Evolutionary conservation across 2,329 filamentous ascomycete genomes (phyloP), one percentile per base, ranked within the genome.

Genomic region (Verticillium tricorpus): DNA sequence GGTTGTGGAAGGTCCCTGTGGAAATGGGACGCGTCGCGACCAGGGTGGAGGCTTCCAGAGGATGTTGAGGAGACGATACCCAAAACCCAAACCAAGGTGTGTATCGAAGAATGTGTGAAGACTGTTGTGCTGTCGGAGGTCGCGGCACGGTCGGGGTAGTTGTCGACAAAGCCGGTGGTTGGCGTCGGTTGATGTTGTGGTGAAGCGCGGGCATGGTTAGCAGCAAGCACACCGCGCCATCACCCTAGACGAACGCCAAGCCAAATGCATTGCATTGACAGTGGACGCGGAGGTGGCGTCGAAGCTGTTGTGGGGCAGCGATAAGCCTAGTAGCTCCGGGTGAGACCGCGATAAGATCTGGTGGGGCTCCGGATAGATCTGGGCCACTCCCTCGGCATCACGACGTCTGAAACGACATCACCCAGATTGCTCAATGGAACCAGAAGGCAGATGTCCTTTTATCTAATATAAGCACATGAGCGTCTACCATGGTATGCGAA

Each of bases 141-240:
- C n/a, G 34, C 34, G 5, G 19, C 7, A 22, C 45, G 45, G 12
- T 19, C 45, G 19, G 45, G 22, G 19, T 12, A 28, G 45, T 52
- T 19, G 45, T 25, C n/a, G 45, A 8, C 45, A 22, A 22, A n/a
- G 55, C 15, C 28, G 32, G 55, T n/a, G 28, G 55, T 57, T 57
- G 55, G 55, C 19, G 19, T 52, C 45, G 45, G 45, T 52, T 57
- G 55, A 57, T 57, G 55, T 57, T 57, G 55, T 57, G 31, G 55
- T 57, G 55, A 57, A 57, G 55, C 55, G 55, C 32, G 55, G 55
- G 45, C 45, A 19, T n/a, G 8, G 11, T 19, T 14, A 25, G n/a
- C 8, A 52, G n/a, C n/a, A 12, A 57, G 17, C 55, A 35, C 55
- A 25, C 19, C 31, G 31, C 55, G 31, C 32, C 32, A 37, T n/a